phyloP scores from a whole-genome alignment of 768 basidiomycete species.

The Russula olivacea region DNA sequence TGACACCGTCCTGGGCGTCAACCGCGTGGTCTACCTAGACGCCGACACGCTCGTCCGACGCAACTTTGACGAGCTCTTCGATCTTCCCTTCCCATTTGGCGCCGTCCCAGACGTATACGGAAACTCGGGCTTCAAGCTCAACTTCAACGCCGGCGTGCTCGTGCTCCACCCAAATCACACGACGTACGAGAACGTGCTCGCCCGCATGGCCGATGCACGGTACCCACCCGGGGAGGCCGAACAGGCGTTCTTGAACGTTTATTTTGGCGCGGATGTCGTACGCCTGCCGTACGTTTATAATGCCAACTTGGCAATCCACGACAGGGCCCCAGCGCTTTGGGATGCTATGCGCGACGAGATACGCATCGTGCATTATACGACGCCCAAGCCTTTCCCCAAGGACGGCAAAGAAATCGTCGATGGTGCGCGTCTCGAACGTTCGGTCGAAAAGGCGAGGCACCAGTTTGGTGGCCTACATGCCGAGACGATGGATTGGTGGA shows the following conservation, averaged over 20 bases:
- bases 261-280: slow-evolving; percentile 33
- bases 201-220: slow-evolving; percentile 37
- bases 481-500: slow-evolving; percentile 30
- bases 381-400: slow-evolving; percentile 30
- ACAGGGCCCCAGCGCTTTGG: slow-evolving; percentile 32
- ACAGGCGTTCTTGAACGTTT: slow-evolving; percentile 40
- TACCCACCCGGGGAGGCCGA: slow-evolving; percentile 38
- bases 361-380: slow-evolving; percentile 35
- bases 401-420: slow-evolving; percentile 26
- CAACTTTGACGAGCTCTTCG: slow-evolving; percentile 43
- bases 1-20: slow-evolving; percentile 30
- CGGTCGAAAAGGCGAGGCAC: slow-evolving; percentile 22
- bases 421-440: slow-evolving; percentile 24
- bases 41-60: slow-evolving; percentile 40
- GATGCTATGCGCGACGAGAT: slow-evolving; percentile 29
- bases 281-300: slow-evolving; percentile 36
- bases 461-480: slow-evolving; percentile 18
- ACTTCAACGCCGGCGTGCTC: slow-evolving; percentile 38
- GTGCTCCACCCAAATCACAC: slow-evolving; percentile 31
- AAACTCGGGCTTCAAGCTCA: slow-evolving; percentile 33
- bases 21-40: slow-evolving; percentile 37
- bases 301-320: slow-evolving; percentile 36
- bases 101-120: slow-evolving; percentile 39
- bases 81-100: slow-evolving; percentile 37
- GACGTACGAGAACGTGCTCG: slow-evolving; percentile 31